Evolutionary conservation across 768 basidiomycete genomes (phyloP).

Genomic region (Holtermanniella nyarrowii): DNA sequence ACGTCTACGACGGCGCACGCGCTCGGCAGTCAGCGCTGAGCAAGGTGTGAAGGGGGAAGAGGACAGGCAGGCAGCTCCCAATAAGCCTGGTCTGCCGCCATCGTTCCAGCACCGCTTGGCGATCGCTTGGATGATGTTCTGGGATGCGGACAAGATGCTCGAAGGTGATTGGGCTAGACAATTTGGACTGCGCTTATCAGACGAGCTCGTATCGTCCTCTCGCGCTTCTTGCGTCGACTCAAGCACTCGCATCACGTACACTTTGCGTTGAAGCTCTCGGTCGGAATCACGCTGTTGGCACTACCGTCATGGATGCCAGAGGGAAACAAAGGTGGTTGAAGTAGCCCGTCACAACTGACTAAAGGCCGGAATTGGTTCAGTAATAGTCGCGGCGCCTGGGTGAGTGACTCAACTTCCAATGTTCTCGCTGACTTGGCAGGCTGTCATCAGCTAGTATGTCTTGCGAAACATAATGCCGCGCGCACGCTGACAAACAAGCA

Average conservation of each 20-base stretch:
- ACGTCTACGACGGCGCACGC: neutral
- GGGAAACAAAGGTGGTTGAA: slow-evolving; percentile 3
- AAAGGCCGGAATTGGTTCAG: slow-evolving; percentile 32
- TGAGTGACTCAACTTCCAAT: slow-evolving; percentile 1
- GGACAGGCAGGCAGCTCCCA: neutral
- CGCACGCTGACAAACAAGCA: slow-evolving; percentile 12
- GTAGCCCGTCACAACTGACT: neutral
- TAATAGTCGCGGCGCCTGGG: slow-evolving; percentile 33
- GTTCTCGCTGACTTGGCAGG: neutral
- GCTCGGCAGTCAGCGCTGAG: neutral
- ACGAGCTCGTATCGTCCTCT: slow-evolving; percentile 25
- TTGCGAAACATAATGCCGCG: neutral
- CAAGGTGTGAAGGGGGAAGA: too few species aligned
- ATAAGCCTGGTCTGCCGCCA: too few species aligned
- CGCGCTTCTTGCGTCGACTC: slow-evolving; percentile 14
- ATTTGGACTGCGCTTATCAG: too few species aligned
- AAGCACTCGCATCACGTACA: slow-evolving; percentile 31
- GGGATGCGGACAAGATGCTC: slow-evolving; percentile 3
- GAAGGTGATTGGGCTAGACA: slow-evolving; percentile 12
- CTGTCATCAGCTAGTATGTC: slow-evolving; percentile 27
- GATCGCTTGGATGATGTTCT: neutral
- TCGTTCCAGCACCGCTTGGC: neutral
- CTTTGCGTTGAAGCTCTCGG: slow-evolving; percentile 31
- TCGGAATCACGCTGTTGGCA: slow-evolving; percentile 32
- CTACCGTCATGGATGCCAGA: slow-evolving; percentile 35